phyloP scores from a whole-genome alignment of 2,329 filamentous ascomycete genomes.

The Pseudopyricularia cyperi region DNA sequence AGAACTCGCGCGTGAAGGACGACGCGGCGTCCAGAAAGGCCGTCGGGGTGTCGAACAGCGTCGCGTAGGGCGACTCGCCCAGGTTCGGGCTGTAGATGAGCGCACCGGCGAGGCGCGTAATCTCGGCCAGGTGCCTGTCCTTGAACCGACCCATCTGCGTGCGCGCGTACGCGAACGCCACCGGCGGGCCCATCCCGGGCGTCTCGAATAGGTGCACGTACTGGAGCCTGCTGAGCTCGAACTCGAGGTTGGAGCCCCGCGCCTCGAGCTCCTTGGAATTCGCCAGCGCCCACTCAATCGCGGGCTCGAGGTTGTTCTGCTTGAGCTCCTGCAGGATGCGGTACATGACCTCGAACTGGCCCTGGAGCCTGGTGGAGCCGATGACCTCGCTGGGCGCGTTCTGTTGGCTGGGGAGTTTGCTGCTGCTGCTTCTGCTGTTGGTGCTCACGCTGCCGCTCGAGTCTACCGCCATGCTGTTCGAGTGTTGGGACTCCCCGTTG shows the following conservation, averaged over 20 bases:
- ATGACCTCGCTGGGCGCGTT: conserved; percentile 16
- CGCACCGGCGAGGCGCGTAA: conserved; percentile 68
- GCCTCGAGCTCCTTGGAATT: conserved; percentile 62
- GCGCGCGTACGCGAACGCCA: conserved; percentile 64
- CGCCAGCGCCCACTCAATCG: conserved; percentile 72
- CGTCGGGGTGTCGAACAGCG: conserved; percentile 54
- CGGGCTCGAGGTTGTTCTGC: conserved; percentile 60
- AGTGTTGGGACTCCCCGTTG: background rate
- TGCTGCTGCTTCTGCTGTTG: background rate
- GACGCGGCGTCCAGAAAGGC: conserved; percentile 67
- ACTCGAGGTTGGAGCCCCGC: conserved; percentile 85
- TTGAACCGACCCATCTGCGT: conserved; percentile 64
- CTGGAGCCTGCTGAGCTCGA: conserved; percentile 81
- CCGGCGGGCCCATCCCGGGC: conserved; percentile 3
- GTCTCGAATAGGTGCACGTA: conserved; percentile 68
- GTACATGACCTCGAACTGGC: conserved; percentile 83
- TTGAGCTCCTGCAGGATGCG: conserved; percentile 70
- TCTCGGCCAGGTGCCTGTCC: conserved; percentile 61
- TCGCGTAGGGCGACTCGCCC: conserved; percentile 60
- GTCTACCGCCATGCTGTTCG: background rate
- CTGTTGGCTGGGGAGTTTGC: background rate
- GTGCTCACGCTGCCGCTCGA: conserved; percentile 15
- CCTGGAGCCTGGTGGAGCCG: conserved; percentile 56
- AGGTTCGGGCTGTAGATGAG: conserved; percentile 72
- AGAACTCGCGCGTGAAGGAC: conserved; percentile 93